A percentile compares a stretch with the other conserved stretches of the same genome.
Evolutionary conservation across 2,329 filamentous ascomycete genomes (phyloP).

Genomic region (Aurifilum marmelostoma): DNA sequence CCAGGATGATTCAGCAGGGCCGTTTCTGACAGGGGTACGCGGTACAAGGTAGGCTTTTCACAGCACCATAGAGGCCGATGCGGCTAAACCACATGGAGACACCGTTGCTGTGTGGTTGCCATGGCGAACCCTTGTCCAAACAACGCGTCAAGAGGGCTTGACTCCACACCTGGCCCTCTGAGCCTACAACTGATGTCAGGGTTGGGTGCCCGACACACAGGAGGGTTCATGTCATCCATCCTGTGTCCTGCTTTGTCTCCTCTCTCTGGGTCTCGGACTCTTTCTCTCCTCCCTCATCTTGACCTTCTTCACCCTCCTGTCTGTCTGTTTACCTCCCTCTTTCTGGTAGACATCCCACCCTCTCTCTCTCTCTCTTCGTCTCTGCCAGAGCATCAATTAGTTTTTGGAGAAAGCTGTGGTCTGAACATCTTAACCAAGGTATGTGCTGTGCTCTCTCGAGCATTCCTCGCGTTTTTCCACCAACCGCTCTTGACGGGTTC

Average conservation of each 20-base stretch:
- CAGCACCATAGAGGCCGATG: neutral
- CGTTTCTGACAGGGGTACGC: constrained; percentile 9
- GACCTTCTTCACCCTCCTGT: neutral
- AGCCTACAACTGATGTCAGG: constrained; percentile 11
- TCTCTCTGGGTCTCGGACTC: neutral
- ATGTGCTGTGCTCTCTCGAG: neutral
- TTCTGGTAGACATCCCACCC: neutral
- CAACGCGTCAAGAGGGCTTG: constrained; percentile 8
- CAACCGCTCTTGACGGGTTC: neutral
- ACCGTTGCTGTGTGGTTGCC: constrained; percentile 22
- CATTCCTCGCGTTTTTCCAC: constrained; percentile 6
- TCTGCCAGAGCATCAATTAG: neutral
- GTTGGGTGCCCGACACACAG: neutral
- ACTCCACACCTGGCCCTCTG: constrained; percentile 6
- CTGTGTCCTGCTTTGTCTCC: neutral
- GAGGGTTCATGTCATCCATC: neutral
- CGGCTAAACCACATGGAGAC: neutral
- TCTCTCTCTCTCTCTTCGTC: too few relatives aligned
- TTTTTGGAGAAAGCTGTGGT: neutral
- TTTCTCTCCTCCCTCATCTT: neutral
- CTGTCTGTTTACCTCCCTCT: neutral
- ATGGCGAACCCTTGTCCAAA: constrained; percentile 10
- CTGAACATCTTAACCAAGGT: neutral
- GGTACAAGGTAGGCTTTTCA: neutral
- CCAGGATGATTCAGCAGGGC: neutral